These are phyloP conservation scores for Paraconiothyrium brasiliense DNA, from an alignment of 2,329 filamentous ascomycete species.

Conservation along the genomic window DNA sequence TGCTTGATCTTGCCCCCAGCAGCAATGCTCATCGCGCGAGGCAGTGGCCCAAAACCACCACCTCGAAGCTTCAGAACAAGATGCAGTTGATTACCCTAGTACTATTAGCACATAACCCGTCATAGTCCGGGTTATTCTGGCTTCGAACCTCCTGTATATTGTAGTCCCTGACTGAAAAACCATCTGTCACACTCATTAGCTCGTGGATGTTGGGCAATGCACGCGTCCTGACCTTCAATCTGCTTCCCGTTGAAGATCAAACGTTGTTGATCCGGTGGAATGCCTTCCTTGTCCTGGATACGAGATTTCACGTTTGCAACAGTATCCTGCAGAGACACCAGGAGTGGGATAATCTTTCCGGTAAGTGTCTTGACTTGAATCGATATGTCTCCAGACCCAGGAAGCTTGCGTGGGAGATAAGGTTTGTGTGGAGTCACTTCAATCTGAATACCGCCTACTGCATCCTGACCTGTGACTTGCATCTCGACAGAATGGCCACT, in stretches of 20 bases:
- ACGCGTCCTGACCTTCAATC: not conserved
- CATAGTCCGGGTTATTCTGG: too few species aligned
- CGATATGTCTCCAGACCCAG: constrained; percentile 25
- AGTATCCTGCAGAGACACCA: not conserved
- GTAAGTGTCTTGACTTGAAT: not conserved
- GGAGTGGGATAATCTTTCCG: not conserved
- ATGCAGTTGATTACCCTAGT: too few species aligned
- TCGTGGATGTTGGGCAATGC: too few species aligned
- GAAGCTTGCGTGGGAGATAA: constrained; percentile 75
- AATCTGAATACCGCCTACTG: constrained; percentile 48
- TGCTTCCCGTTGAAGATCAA: not conserved
- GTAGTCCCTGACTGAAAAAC: too few species aligned
- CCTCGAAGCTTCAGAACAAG: constrained; percentile 41
- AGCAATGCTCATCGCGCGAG: constrained; percentile 48
- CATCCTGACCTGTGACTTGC: constrained; percentile 34
- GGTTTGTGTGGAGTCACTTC: constrained; percentile 53
- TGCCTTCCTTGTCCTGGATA: not conserved
- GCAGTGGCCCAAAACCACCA: constrained; percentile 34
- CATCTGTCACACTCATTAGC: too few species aligned
- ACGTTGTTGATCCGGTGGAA: not conserved
- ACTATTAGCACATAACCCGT: too few species aligned
- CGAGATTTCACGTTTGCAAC: not conserved
- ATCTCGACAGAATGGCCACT: constrained; percentile 57
- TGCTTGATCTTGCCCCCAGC: constrained; percentile 56
- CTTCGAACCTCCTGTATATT: too few species aligned